These are phyloP conservation scores for Singerocomus rubriflavus DNA, from an alignment of 1,284 basidiomycete species.

Conservation along the genomic window DNA sequence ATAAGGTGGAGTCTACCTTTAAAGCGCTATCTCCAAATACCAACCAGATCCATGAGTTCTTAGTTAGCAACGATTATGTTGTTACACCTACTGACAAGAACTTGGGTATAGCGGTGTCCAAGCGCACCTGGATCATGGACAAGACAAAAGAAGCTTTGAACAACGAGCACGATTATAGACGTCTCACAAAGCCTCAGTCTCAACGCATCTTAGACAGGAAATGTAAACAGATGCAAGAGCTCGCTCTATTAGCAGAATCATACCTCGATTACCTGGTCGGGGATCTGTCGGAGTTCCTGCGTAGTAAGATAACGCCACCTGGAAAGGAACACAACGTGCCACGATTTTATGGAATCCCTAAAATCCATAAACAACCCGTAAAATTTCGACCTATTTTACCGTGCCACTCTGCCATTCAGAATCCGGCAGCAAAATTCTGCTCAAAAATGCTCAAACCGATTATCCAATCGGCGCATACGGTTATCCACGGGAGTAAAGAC, in stretches of 20 bases:
- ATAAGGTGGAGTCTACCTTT: background rate
- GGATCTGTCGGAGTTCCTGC: no score
- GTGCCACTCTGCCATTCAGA: background rate
- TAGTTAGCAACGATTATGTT: background rate
- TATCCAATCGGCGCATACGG: background rate
- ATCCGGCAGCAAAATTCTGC: slow-evolving; percentile 3
- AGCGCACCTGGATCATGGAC: slow-evolving; percentile 3
- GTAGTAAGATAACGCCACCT: no score
- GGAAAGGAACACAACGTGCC: background rate
- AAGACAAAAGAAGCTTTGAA: background rate
- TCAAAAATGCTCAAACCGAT: slow-evolving; percentile 14
- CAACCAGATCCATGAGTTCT: background rate
- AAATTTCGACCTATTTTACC: slow-evolving; percentile 1
- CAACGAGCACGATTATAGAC: background rate
- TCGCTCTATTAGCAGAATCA: background rate
- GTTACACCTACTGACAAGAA: slow-evolving; percentile 7
- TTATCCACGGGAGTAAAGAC: slow-evolving; percentile 3
- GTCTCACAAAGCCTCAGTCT: background rate
- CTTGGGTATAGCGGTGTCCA: slow-evolving; percentile 5
- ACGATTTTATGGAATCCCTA: slow-evolving; percentile 8
- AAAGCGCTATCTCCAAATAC: background rate
- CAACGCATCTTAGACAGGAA: no score
- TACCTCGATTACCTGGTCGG: no score
- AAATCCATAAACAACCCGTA: slow-evolving; percentile 5
- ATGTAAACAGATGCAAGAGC: no score